Evolutionary conservation across 257 asterid genomes (phyloP).

Genomic region (Lithospermum erythrorhizon): DNA sequence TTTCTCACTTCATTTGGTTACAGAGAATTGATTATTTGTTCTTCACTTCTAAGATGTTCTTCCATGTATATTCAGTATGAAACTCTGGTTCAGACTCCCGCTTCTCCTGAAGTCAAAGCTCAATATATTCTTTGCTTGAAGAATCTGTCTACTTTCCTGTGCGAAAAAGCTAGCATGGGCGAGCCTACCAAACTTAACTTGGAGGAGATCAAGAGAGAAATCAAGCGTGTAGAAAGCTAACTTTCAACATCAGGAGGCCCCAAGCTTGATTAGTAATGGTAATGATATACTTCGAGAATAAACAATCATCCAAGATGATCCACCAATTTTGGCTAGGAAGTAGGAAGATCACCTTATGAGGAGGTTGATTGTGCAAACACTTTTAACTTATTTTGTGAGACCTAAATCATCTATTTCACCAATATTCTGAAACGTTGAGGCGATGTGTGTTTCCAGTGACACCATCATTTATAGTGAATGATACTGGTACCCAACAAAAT

Average conservation of each 20-base stretch:
- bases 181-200: slow-evolving; percentile 11
- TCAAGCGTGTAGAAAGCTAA: slow-evolving; percentile 29
- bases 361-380: no score
- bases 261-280: not conserved
- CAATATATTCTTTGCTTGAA: slow-evolving; percentile 58
- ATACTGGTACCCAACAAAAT: no score
- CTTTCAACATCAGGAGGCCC: slow-evolving; percentile 13
- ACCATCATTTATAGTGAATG: no score
- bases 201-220: slow-evolving; percentile 41
- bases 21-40: no score
- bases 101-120: slow-evolving; percentile 45
- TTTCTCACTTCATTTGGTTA: no score
- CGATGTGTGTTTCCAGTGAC: no score
- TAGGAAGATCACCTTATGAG: no score
- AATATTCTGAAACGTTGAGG: no score
- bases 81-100: slow-evolving; percentile 20
- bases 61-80: slow-evolving; percentile 38
- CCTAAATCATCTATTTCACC: no score
- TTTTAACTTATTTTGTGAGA: no score
- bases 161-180: slow-evolving; percentile 10
- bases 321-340: not conserved
- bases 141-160: slow-evolving; percentile 26
- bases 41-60: not conserved
- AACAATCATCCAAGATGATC: not conserved
- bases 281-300: not conserved